These are phyloP conservation scores for Schizosaccharomyces lindneri DNA, from an alignment of 805 yeast species.

Conservation along the genomic window DNA sequence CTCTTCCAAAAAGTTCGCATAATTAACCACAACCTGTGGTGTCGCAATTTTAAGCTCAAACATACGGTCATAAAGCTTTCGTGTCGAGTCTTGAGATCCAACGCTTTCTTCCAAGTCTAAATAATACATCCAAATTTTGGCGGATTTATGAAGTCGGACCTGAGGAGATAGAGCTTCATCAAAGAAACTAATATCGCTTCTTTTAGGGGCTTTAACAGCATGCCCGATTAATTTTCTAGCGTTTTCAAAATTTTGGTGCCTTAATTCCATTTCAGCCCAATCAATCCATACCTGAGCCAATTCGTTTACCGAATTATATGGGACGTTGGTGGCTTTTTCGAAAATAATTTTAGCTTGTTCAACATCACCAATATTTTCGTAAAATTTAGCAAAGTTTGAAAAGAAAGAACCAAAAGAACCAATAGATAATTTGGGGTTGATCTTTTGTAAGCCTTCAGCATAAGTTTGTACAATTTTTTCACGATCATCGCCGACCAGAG, in stretches of 20 bases:
- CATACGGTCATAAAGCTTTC: slow-evolving; percentile 26
- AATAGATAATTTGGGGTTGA: slow-evolving; percentile 32
- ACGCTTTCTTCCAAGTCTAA: slow-evolving; percentile 40
- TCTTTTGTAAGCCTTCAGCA: slow-evolving; percentile 36
- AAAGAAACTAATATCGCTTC: slow-evolving; percentile 14
- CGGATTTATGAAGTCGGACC: slow-evolving; percentile 31
- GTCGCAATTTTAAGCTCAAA: slow-evolving; percentile 41
- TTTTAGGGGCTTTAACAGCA: slow-evolving; percentile 20
- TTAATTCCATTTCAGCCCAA: slow-evolving; percentile 49
- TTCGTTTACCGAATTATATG: slow-evolving; percentile 36
- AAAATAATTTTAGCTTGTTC: slow-evolving; percentile 37
- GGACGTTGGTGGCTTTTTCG: slow-evolving; percentile 44
- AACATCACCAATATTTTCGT: slow-evolving; percentile 26
- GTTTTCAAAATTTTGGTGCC: slow-evolving; percentile 22
- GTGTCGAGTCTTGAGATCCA: slow-evolving; percentile 16
- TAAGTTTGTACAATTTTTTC: slow-evolving; percentile 30
- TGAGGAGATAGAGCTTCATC: slow-evolving; percentile 29
- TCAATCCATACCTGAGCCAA: slow-evolving; percentile 42
- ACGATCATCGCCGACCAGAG: slow-evolving; percentile 18
- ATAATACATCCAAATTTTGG: slow-evolving; percentile 47
- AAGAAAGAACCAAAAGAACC: slow-evolving; percentile 32
- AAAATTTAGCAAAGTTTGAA: slow-evolving; percentile 42
- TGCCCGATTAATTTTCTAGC: slow-evolving; percentile 20
- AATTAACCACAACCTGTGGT: slow-evolving; percentile 37
- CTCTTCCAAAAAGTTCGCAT: slow-evolving; percentile 34